phyloP scores from a whole-genome alignment of 2,329 filamentous ascomycete species.

The Claviceps lovelessii region DNA sequence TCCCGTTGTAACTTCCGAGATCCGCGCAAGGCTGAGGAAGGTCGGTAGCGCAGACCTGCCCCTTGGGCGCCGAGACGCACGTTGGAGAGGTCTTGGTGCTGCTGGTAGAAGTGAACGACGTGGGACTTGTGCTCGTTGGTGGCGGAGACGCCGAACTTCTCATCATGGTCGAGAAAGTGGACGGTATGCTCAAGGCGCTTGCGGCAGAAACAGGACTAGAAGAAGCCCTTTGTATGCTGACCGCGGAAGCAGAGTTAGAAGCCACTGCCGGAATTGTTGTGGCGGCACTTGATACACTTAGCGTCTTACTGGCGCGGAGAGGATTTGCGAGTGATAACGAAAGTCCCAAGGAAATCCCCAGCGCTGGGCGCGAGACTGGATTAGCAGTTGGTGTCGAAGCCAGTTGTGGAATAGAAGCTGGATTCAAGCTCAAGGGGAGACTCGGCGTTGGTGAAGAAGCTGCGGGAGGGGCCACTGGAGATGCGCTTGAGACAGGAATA shows the following conservation, averaged over 20 bases:
- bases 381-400: no score
- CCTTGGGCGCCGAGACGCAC: neutral
- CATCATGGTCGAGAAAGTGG: neutral
- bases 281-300: no score
- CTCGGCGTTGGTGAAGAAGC: neutral
- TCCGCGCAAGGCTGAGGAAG: conserved; percentile 1
- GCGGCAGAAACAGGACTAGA: neutral
- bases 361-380: no score
- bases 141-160: neutral
- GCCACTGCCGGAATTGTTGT: no score
- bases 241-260: neutral
- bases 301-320: no score
- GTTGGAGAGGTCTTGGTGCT: neutral
- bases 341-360: no score
- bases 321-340: no score
- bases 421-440: neutral
- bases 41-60: neutral
- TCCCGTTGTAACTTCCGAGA: neutral
- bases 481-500: neutral
- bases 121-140: neutral
- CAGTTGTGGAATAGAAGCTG: neutral
- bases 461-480: neutral
- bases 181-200: neutral
- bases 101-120: neutral
- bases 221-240: neutral